These are phyloP conservation scores for Strigomonas culicis DNA, from an alignment of 208 protist genomes.

Conservation along the genomic window DNA sequence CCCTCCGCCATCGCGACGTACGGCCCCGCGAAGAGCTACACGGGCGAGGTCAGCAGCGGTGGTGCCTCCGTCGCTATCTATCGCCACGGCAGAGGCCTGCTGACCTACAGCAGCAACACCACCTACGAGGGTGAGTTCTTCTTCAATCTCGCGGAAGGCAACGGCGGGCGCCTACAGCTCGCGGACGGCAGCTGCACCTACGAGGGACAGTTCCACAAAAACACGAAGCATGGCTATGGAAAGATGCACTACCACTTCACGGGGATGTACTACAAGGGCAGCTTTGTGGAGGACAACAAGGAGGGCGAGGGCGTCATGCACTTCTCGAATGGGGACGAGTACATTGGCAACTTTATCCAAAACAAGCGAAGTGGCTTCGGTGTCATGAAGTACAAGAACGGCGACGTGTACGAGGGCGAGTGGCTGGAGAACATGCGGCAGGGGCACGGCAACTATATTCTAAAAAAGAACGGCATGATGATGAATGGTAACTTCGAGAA, in stretches of 20 bases:
- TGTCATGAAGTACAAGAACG: conserved; percentile 66
- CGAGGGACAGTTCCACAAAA: conserved; percentile 70
- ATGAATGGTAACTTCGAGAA: conserved; percentile 75
- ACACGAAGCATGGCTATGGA: conserved; percentile 70
- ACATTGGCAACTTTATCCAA: conserved; percentile 63
- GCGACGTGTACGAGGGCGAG: conserved; percentile 81
- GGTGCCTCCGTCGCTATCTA: conserved; percentile 6
- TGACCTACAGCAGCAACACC: conserved; percentile 33
- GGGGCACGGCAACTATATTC: conserved; percentile 76
- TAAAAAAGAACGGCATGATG: conserved; percentile 67
- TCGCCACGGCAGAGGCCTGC: conserved; percentile 64
- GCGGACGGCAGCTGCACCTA: conserved; percentile 74
- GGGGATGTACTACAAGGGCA: conserved; percentile 71
- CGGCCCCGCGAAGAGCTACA: conserved; percentile 47
- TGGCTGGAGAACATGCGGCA: conserved; percentile 85
- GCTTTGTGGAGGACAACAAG: conserved; percentile 52
- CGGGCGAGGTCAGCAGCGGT: conserved; percentile 53
- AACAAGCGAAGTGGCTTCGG: conserved; percentile 78
- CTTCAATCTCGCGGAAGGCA: conserved; percentile 6
- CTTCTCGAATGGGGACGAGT: conserved; percentile 85
- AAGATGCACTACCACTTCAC: conserved; percentile 48
- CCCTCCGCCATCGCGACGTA: not conserved
- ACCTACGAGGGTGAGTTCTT: conserved; percentile 13
- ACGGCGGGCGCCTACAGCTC: not conserved
- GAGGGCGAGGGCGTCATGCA: conserved; percentile 77